Evolutionary conservation across 306 rosid species (phyloP).

Genomic region (Phaseolus lunatus): DNA sequence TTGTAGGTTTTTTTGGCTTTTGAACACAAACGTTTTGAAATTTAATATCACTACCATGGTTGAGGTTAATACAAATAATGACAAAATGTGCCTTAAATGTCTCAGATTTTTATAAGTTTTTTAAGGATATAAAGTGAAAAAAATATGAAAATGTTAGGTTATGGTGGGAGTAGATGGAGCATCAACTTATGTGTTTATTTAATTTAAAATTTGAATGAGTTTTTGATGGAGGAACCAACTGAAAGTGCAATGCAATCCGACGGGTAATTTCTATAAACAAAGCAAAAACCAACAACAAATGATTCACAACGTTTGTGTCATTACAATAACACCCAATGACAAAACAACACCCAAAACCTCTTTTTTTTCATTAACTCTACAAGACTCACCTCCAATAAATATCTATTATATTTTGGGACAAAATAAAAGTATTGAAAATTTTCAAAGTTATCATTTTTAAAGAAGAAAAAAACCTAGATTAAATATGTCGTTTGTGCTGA

Average conservation of each 20-base stretch:
- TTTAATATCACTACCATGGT: too few relatives aligned
- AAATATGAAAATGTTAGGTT: conserved; percentile 10
- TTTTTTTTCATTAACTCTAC: not conserved
- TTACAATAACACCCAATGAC: conserved; percentile 5
- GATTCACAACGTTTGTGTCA: not conserved
- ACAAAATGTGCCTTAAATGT: not conserved
- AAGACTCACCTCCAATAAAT: not conserved
- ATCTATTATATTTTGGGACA: too few relatives aligned
- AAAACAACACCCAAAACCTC: not conserved
- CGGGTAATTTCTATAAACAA: conserved; percentile 20
- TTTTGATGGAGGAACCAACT: conserved; percentile 37
- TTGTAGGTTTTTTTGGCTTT: too few relatives aligned
- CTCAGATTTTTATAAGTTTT: not conserved
- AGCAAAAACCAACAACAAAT: not conserved
- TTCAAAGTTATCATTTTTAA: too few relatives aligned
- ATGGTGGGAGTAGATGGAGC: conserved; percentile 27
- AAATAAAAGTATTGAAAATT: too few relatives aligned
- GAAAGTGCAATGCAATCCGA: conserved; percentile 32
- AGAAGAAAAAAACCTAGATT: too few relatives aligned
- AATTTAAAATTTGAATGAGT: not conserved
- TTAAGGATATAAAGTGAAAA: not conserved
- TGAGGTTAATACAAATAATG: not conserved
- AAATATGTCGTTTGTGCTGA: too few relatives aligned
- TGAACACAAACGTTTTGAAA: too few relatives aligned
- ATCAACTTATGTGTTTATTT: conserved; percentile 10